These are phyloP conservation scores for Alternaria solani DNA, from an alignment of 2,329 filamentous ascomycete species.

Conservation along the genomic window DNA sequence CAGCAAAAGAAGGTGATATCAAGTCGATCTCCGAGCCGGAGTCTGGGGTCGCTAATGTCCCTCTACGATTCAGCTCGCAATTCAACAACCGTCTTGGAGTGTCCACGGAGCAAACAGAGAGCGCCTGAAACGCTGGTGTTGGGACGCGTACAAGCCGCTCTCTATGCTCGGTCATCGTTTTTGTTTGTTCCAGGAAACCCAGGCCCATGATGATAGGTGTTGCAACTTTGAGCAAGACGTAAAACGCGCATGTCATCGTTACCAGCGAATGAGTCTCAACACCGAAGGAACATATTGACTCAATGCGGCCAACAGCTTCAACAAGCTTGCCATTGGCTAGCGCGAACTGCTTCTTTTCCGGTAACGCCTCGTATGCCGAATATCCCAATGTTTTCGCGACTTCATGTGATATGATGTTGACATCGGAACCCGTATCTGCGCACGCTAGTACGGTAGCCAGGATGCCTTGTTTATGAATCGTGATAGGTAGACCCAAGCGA, in stretches of 20 bases:
- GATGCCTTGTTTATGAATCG: not conserved
- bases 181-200: not conserved
- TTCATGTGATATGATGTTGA: conserved; percentile 17
- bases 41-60: too few relatives aligned
- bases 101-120: too few relatives aligned
- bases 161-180: not conserved
- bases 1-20: too few relatives aligned
- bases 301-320: too few relatives aligned
- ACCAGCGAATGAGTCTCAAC: too few relatives aligned
- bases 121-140: not conserved
- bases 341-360: not conserved
- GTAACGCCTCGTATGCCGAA: not conserved
- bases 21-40: too few relatives aligned
- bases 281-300: too few relatives aligned
- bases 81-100: too few relatives aligned
- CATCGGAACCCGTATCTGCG: conserved; percentile 16
- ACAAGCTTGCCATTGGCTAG: too few relatives aligned
- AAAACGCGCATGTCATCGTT: not conserved
- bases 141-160: not conserved
- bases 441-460: conserved; percentile 15
- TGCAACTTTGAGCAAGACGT: not conserved
- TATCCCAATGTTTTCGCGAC: conserved; percentile 9
- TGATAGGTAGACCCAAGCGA: conserved; percentile 14
- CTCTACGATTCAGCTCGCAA: too few relatives aligned
- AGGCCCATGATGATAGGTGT: not conserved